Percentiles rank a stretch among this genome's conserved stretches.
phyloP scores from a whole-genome alignment of 805 yeast species.

The Candida sanyiensis region DNA sequence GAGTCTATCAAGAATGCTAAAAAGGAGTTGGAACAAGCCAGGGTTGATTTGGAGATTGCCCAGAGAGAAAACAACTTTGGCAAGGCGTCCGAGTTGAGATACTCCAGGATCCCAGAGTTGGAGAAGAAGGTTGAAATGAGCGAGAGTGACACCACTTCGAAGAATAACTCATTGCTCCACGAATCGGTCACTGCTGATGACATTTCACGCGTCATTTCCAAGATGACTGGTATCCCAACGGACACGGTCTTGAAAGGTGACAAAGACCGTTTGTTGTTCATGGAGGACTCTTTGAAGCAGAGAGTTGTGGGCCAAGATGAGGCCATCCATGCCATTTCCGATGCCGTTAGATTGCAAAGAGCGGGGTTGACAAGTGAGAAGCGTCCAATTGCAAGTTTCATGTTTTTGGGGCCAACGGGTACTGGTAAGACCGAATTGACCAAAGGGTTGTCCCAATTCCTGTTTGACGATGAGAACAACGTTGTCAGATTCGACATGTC shows the following conservation, averaged over 20 bases:
- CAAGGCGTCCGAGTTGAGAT: slow-evolving; percentile 83
- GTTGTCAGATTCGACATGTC: slow-evolving; percentile 96
- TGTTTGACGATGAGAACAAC: slow-evolving; percentile 83
- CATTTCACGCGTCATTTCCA: slow-evolving; percentile 84
- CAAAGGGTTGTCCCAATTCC: slow-evolving; percentile 83
- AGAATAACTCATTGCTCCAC: slow-evolving; percentile 48
- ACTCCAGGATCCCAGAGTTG: slow-evolving; percentile 77
- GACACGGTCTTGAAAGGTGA: slow-evolving; percentile 90
- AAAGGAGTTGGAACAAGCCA: slow-evolving; percentile 77
- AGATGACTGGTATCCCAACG: slow-evolving; percentile 95
- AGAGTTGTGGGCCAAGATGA: slow-evolving; percentile 95
- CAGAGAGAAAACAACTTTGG: slow-evolving; percentile 85
- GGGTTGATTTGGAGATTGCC: slow-evolving; percentile 72
- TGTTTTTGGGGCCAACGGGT: slow-evolving; percentile 98
- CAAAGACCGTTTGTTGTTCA: slow-evolving; percentile 79
- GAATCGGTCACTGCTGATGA: slow-evolving; percentile 94
- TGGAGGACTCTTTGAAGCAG: slow-evolving; percentile 73
- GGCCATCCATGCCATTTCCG: slow-evolving; percentile 83
- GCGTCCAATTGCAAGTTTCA: slow-evolving; percentile 93
- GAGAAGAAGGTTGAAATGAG: slow-evolving; percentile 51
- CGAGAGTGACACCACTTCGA: slow-evolving; percentile 20
- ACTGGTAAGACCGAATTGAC: slow-evolving; percentile 97
- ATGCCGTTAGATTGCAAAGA: slow-evolving; percentile 92
- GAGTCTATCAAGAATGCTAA: slow-evolving; percentile 77
- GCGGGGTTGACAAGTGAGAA: slow-evolving; percentile 94